phyloP scores from a whole-genome alignment of 495 filamentous ascomycete species.

The Podospora didyma region DNA sequence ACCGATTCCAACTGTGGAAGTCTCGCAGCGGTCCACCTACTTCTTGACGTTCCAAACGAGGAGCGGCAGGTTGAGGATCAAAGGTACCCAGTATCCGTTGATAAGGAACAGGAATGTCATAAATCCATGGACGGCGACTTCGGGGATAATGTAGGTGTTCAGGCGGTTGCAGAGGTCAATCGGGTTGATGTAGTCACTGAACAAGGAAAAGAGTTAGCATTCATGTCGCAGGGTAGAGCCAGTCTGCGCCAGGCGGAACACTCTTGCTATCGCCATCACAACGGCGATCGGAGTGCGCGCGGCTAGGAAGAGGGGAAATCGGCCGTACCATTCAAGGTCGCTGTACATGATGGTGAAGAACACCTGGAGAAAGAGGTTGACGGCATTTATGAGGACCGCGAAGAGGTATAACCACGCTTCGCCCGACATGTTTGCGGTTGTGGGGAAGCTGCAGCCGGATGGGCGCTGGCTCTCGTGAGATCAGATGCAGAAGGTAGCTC shows the following conservation, averaged over 20 bases:
- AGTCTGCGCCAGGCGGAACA: no score
- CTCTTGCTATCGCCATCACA: no score
- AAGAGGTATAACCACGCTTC: constrained; percentile 99
- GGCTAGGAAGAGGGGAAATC: constrained; percentile 8
- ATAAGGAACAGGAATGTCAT: constrained; percentile 92
- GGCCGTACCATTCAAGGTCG: constrained; percentile 90
- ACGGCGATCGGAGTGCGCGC: neutral
- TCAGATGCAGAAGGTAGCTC: neutral
- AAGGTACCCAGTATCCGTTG: constrained; percentile 97
- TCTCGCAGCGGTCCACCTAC: constrained; percentile 46
- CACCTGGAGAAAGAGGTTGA: constrained; percentile 99
- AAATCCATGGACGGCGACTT: constrained; percentile 95
- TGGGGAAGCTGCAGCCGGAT: neutral
- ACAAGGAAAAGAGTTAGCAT: constrained; percentile 17
- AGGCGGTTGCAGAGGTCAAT: constrained; percentile 99
- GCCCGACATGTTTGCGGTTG: constrained; percentile 77
- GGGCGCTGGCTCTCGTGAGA: constrained; percentile 2
- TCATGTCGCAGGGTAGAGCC: no score
- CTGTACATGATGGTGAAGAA: constrained; percentile 99
- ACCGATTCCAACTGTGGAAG: neutral
- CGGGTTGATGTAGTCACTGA: constrained; percentile 98
- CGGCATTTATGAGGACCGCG: constrained; percentile 98
- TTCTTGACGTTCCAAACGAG: constrained; percentile 96
- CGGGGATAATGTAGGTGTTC: constrained; percentile 98
- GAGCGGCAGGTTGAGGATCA: constrained; percentile 88